Evolutionary conservation across 495 filamentous ascomycete species (phyloP).

Genomic region (Paragyromitra xinjiangensis): DNA sequence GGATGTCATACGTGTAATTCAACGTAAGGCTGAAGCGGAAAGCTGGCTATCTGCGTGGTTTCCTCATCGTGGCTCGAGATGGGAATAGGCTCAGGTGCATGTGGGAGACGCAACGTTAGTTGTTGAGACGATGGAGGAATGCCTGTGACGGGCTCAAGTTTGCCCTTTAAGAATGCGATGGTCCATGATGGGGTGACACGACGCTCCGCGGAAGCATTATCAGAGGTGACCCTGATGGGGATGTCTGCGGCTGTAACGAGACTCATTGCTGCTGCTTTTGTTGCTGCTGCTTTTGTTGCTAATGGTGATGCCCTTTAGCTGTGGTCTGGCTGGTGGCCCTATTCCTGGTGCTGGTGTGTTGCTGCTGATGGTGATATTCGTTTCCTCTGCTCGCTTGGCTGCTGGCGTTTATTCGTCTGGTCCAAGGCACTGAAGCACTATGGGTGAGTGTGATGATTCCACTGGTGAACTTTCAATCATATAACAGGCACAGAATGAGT

Average conservation of each 20-base stretch:
- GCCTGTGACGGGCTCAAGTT: slow-evolving; percentile 93
- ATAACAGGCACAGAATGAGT: slow-evolving; percentile 29
- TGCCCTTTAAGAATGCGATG: slow-evolving; percentile 82
- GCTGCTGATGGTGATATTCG: not conserved
- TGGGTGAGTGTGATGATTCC: slow-evolving; percentile 23
- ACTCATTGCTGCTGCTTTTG: slow-evolving; percentile 57
- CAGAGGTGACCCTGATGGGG: slow-evolving; percentile 81
- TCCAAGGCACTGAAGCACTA: slow-evolving; percentile 11
- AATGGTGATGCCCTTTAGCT: slow-evolving; percentile 27
- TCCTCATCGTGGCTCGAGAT: slow-evolving; percentile 76
- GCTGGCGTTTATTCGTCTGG: slow-evolving; percentile 41
- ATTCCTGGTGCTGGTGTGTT: slow-evolving; percentile 25
- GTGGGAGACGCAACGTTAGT: slow-evolving; percentile 70
- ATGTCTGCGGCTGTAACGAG: slow-evolving; percentile 76
- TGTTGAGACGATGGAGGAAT: slow-evolving; percentile 82
- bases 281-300: slow-evolving; percentile 31
- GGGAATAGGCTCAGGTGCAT: slow-evolving; percentile 64
- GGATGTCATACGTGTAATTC: slow-evolving; percentile 74
- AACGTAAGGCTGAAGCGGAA: slow-evolving; percentile 74
- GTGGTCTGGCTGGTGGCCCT: slow-evolving; percentile 27
- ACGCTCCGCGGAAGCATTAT: slow-evolving; percentile 79
- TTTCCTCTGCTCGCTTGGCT: slow-evolving; percentile 36
- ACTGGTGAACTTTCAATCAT: slow-evolving; percentile 27
- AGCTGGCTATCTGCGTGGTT: slow-evolving; percentile 67
- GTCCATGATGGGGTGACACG: slow-evolving; percentile 93